Percentiles rank a stretch among this genome's conserved stretches.
Conservation (phyloP, 768 basidiomycete genomes). For the Pulveroboletus sp. region DNA sequence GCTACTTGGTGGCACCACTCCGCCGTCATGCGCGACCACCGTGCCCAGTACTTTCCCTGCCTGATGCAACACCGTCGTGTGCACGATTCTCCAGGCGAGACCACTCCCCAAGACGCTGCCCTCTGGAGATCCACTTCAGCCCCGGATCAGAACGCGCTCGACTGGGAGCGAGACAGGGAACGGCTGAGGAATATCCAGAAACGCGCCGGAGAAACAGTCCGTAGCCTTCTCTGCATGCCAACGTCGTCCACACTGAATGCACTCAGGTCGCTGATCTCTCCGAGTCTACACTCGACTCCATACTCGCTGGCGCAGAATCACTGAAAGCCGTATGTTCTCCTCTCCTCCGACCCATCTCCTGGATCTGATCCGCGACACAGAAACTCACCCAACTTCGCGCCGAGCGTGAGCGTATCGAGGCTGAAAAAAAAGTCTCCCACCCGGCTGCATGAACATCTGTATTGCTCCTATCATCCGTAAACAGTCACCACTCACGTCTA, state of each 20-base stretch:
- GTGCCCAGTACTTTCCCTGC: conserved; percentile 29
- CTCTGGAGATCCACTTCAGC: conserved; percentile 3
- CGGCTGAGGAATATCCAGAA: conserved; percentile 41
- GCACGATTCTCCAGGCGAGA: conserved; percentile 2
- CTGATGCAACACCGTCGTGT: conserved; percentile 23
- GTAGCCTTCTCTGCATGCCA: conserved; percentile 8
- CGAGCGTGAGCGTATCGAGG: conserved; percentile 38
- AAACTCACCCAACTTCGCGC: conserved; percentile 27
- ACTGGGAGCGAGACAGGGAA: conserved; percentile 47
- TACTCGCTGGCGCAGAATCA: conserved; percentile 51
- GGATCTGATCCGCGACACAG: conserved; percentile 20
- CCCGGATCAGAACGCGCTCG: conserved; percentile 16
- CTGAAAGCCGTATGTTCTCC: conserved; percentile 51
- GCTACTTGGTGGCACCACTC: conserved; percentile 37
- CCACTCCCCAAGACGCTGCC: conserved; percentile 5
- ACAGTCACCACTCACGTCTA: conserved; percentile 21
- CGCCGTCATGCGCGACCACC: conserved; percentile 41
- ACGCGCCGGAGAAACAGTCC: conserved; percentile 49
- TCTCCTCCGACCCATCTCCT: not conserved
- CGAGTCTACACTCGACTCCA: conserved; percentile 60
- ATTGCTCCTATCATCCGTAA: conserved; percentile 14
- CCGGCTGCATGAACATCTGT: conserved; percentile 24
- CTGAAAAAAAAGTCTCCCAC: conserved; percentile 37
- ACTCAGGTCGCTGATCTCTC: conserved; percentile 56
- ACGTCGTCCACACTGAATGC: not conserved